phyloP scores from a whole-genome alignment of 2,329 filamentous ascomycete genomes.

The Aspergillus sp. region DNA sequence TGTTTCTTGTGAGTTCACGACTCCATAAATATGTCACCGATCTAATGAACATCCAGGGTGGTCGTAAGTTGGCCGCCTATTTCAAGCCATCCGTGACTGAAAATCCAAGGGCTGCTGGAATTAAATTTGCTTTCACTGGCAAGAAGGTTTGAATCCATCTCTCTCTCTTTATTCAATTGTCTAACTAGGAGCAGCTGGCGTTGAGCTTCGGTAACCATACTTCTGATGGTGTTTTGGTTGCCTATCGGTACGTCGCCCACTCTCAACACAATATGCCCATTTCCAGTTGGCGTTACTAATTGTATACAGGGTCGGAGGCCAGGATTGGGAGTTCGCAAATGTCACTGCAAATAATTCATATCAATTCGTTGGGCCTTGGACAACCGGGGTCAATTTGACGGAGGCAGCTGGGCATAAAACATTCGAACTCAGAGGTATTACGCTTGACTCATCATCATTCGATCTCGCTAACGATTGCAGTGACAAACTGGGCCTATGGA shows the following conservation, averaged over 20 bases:
- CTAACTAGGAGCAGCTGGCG: conserved; percentile 38
- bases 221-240: conserved; percentile 52
- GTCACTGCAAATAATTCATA: conserved; percentile 58
- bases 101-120: conserved; percentile 45
- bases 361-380: conserved; percentile 53
- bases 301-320: conserved; percentile 49
- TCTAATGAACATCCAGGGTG: conserved; percentile 40
- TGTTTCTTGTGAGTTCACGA: conserved; percentile 48
- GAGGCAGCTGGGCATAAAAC: conserved; percentile 38
- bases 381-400: conserved; percentile 45
- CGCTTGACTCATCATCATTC: not conserved
- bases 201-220: conserved; percentile 55
- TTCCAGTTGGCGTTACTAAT: not conserved
- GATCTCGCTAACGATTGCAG: conserved; percentile 22
- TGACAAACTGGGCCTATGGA: conserved; percentile 63
- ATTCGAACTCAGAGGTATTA: conserved; percentile 53
- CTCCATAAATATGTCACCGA: not conserved
- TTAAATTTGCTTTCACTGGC: conserved; percentile 58
- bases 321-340: conserved; percentile 63
- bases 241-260: conserved; percentile 41
- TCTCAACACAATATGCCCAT: not conserved
- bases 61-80: conserved; percentile 47
- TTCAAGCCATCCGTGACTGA: not conserved
- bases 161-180: not conserved
- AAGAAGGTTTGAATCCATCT: conserved; percentile 35